Percentiles rank a stretch among this genome's conserved stretches.
phyloP scores from a whole-genome alignment of 257 asterid species.

The Solanum clarkiae region DNA sequence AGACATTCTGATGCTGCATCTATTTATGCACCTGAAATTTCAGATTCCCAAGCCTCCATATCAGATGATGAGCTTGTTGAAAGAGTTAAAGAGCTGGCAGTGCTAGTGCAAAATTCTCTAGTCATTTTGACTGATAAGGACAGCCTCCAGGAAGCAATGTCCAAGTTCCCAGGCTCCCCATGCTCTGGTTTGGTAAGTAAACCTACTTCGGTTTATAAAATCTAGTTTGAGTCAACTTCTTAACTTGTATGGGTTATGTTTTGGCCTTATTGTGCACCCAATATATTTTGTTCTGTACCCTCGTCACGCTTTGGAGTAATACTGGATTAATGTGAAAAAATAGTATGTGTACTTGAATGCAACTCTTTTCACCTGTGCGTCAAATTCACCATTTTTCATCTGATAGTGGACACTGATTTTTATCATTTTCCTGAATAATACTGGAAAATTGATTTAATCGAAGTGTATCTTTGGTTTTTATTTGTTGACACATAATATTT shows the following conservation, averaged over 20 bases:
- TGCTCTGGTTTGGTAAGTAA: slow-evolving; percentile 55
- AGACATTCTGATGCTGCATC: slow-evolving; percentile 33
- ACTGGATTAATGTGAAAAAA: background rate
- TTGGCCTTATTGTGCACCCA: background rate
- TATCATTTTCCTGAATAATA: background rate
- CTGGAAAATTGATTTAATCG: background rate
- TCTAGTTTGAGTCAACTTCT: background rate
- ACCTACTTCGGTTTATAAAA: slow-evolving; percentile 4
- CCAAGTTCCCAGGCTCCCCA: slow-evolving; percentile 45
- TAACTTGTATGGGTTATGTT: background rate
- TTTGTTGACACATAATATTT: background rate
- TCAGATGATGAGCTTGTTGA: slow-evolving; percentile 65
- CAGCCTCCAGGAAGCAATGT: slow-evolving; percentile 42
- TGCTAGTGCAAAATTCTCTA: slow-evolving; percentile 35
- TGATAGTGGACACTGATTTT: background rate
- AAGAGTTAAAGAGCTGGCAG: slow-evolving; percentile 36
- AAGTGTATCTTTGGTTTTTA: background rate
- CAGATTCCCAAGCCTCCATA: slow-evolving; percentile 19
- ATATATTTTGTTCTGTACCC: background rate
- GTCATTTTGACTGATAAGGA: slow-evolving; percentile 25
- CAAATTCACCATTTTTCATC: background rate
- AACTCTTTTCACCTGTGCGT: background rate
- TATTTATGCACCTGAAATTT: slow-evolving; percentile 50
- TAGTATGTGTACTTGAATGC: background rate
- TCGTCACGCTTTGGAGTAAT: background rate